Conservation (phyloP, 2,329 filamentous ascomycete species). For the Pseudocercospora fuligena region DNA sequence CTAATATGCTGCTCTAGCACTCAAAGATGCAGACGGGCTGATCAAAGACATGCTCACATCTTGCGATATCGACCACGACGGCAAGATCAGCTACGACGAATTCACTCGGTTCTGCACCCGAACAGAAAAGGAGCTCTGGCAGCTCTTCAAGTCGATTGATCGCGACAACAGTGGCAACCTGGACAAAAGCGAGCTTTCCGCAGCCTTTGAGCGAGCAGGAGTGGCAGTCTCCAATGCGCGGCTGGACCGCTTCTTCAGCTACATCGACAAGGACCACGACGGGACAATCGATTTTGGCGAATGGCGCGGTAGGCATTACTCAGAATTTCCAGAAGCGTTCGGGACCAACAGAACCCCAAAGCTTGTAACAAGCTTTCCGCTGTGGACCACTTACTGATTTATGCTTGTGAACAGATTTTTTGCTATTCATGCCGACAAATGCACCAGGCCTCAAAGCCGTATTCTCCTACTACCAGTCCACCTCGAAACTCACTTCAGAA, state of each 20-base stretch:
- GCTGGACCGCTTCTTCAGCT: conserved; percentile 82
- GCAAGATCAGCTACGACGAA: conserved; percentile 90
- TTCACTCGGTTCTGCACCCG: conserved; percentile 87
- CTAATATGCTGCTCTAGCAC: conserved; percentile 51
- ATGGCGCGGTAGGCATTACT: conserved; percentile 73
- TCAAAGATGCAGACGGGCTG: conserved; percentile 91
- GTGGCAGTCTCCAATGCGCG: conserved; percentile 77
- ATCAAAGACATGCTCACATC: conserved; percentile 78
- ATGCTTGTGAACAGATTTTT: conserved; percentile 68
- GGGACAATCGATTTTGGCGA: conserved; percentile 88
- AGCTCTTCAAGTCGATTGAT: conserved; percentile 86
- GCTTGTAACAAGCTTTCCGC: neutral
- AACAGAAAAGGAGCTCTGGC: conserved; percentile 80
- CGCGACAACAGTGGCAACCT: conserved; percentile 82
- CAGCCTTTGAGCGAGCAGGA: conserved; percentile 78
- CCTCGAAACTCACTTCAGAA: conserved; percentile 87
- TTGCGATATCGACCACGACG: conserved; percentile 86
- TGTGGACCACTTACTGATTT: conserved; percentile 3
- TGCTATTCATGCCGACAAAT: conserved; percentile 80
- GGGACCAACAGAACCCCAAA: conserved; percentile 18
- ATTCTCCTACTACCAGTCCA: conserved; percentile 87
- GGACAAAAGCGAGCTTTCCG: conserved; percentile 80
- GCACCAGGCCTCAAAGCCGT: conserved; percentile 77
- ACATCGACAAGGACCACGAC: conserved; percentile 89
- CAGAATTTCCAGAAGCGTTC: conserved; percentile 1